Conservation (phyloP, 441 rosid genomes). For the Populus trichocarpa region DNA sequence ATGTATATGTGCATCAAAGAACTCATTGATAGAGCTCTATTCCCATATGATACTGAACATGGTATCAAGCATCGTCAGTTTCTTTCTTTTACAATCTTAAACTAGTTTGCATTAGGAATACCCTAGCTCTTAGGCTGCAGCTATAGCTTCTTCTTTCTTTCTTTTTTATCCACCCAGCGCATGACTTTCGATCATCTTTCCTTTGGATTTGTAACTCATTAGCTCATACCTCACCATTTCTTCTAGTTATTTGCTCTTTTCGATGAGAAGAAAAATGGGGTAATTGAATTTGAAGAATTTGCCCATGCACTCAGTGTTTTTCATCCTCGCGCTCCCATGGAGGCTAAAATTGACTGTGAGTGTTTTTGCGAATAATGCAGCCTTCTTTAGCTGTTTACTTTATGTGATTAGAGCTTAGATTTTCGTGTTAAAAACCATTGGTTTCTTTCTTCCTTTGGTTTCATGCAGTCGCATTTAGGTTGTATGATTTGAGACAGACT, state of each 20-base stretch:
- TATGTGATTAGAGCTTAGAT: background rate
- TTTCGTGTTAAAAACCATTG: background rate
- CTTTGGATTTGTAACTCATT: background rate
- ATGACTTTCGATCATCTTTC: background rate
- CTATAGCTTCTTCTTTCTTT: background rate
- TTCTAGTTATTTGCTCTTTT: conserved; percentile 62
- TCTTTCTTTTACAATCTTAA: too few species aligned
- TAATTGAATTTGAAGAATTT: conserved; percentile 68
- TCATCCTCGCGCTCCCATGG: conserved; percentile 58
- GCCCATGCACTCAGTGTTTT: conserved; percentile 54
- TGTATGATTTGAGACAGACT: conserved; percentile 73
- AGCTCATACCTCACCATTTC: background rate
- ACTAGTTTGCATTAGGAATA: too few species aligned
- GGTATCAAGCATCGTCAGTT: too few species aligned
- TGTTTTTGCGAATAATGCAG: background rate
- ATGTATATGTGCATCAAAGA: background rate
- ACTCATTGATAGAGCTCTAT: too few species aligned
- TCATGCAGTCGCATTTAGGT: conserved; percentile 67
- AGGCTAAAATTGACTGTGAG: conserved; percentile 65
- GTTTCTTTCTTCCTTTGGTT: conserved; percentile 8
- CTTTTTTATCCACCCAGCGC: background rate
- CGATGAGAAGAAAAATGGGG: conserved; percentile 69
- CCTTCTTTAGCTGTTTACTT: background rate
- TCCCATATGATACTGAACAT: too few species aligned
- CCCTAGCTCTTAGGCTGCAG: background rate